Base-by-base conservation (phyloP, 2,329 filamentous ascomycete species). In the Fusarium scirpi region DNA sequence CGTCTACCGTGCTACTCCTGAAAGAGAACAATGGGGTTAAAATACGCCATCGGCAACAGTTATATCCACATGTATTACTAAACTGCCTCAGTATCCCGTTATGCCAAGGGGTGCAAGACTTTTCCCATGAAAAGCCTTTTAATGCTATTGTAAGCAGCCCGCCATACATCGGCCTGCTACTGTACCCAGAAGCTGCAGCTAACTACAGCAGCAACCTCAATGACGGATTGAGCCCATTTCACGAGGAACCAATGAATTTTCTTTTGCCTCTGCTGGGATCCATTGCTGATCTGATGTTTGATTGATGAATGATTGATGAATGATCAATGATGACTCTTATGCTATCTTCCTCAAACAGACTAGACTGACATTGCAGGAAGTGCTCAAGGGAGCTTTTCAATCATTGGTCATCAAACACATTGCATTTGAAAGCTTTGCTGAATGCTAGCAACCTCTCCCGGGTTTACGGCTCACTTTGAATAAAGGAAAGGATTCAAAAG, bases 261-360 rank as follows among this genome's bases (percentile, higher is more conserved):
- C 38, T 13, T 40, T 52, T 13, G 13, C 24, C 30, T 52, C 25
- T 52, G 24, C 47, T 48, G 16, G 43, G 34, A 63, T 63, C 47
- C n/a, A 34, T 32, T n/a, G 44, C 24, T 56, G 30, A 38, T 38
- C 49, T 51, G 60, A 53, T 27, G 30, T 12, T 49, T 24, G 30
- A 41, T 18, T 44, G 51, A 54, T 44, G 25, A 45, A 55, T 69
- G 70, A 73, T 73, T 44, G 51, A 54, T 44, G 25, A 45, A 55
- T 69, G 70, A 73, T 73, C 56, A 55, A 63, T 70, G 58, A 74
- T 74, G 72, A 74, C 70, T 74, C 68, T 73, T 74, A 65, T 55
- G 29, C 55, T 30, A 44, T 53, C n/a, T 30, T 52, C 32, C n/a
- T 49, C 22, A 57, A 57, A 20, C 6, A 45, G 48, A 63, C 58